These are phyloP conservation scores for Hippophae gyantsensis DNA, from an alignment of 306 rosid genomes.

Conservation along the genomic window DNA sequence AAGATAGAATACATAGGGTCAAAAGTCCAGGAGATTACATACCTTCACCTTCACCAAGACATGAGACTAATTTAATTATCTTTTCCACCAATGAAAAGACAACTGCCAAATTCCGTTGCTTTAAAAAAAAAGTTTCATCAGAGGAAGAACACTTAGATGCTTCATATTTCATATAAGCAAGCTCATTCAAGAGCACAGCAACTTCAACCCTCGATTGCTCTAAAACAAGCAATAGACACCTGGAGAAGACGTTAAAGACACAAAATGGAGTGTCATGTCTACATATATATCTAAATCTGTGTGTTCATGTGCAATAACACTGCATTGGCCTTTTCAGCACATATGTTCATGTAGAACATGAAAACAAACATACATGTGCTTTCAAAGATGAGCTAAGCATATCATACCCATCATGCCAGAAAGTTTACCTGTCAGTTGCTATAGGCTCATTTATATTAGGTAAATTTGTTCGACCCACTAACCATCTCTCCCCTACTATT, in stretches of 20 bases:
- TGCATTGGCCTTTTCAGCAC: not conserved
- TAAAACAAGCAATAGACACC: slow-evolving; percentile 86
- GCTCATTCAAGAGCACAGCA: slow-evolving; percentile 80
- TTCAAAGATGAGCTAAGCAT: not conserved
- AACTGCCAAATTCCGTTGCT: slow-evolving; percentile 60
- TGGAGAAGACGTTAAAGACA: slow-evolving; percentile 20
- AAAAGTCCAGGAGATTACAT: slow-evolving; percentile 6
- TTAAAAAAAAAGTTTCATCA: slow-evolving; percentile 41
- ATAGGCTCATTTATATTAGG: slow-evolving; percentile 39
- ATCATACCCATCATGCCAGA: not conserved
- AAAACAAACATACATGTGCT: not conserved
- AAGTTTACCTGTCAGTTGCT: slow-evolving; percentile 58
- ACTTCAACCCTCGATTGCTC: slow-evolving; percentile 95
- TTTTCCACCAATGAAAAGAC: slow-evolving; percentile 80
- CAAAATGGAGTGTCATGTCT: slow-evolving; percentile 18
- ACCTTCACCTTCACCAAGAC: slow-evolving; percentile 59
- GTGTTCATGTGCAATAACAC: not conserved
- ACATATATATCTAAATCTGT: not conserved
- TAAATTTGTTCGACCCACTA: slow-evolving; percentile 41
- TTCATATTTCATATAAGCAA: slow-evolving; percentile 79
- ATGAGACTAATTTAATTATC: slow-evolving; percentile 67
- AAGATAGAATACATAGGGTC: not conserved
- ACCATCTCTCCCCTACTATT: slow-evolving; percentile 58
- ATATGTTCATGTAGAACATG: not conserved
- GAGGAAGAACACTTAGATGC: slow-evolving; percentile 53